phyloP scores from a whole-genome alignment of 805 yeast genomes.

The Zygosaccharomyces kombuchaensis region DNA sequence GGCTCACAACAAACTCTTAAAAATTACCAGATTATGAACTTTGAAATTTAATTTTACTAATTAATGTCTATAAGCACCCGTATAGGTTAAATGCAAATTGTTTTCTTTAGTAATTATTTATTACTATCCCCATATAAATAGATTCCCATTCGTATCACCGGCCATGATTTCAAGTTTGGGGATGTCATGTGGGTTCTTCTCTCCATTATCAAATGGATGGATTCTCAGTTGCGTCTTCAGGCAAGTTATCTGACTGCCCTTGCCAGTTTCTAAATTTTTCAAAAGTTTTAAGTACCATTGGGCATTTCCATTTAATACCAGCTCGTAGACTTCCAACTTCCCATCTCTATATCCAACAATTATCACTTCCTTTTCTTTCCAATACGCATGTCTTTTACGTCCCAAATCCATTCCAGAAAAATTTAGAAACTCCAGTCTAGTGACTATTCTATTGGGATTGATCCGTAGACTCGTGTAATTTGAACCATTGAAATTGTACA shows the following conservation, averaged over 20 bases:
- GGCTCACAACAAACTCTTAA: background rate
- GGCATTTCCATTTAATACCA: constrained; percentile 21
- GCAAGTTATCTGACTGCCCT: constrained; percentile 14
- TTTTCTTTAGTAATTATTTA: background rate
- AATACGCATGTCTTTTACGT: constrained; percentile 36
- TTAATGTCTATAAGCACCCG: background rate
- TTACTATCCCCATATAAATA: constrained; percentile 43
- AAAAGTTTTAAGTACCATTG: constrained; percentile 26
- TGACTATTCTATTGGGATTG: constrained; percentile 19
- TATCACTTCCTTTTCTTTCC: constrained; percentile 37
- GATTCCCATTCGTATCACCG: constrained; percentile 52
- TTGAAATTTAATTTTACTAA: background rate
- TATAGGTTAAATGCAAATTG: background rate
- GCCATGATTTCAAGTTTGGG: constrained; percentile 44
- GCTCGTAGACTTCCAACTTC: constrained; percentile 30
- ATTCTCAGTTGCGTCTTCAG: constrained; percentile 14
- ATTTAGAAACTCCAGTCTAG: constrained; percentile 28
- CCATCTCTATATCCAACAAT: constrained; percentile 38
- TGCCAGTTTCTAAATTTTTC: constrained; percentile 24
- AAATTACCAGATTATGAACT: background rate
- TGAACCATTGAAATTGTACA: constrained; percentile 56
- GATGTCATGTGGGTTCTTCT: constrained; percentile 14
- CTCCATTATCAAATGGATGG: constrained; percentile 8
- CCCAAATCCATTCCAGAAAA: constrained; percentile 12
- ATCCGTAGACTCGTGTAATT: constrained; percentile 30